Conservation (phyloP, 305 asterid genomes). For the Fraxinus paxiana region DNA sequence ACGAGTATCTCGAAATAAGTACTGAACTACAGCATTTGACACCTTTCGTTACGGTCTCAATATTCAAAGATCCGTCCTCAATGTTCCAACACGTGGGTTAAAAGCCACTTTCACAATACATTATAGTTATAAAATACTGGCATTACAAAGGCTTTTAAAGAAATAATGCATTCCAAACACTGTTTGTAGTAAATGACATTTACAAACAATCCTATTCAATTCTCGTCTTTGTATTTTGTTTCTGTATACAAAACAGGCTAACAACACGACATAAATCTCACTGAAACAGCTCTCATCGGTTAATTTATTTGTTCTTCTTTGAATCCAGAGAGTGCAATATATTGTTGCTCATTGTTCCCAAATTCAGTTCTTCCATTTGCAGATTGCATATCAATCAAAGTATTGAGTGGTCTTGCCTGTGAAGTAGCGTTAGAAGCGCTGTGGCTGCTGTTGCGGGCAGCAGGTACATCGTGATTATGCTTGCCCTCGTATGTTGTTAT, state of each 20-base stretch:
- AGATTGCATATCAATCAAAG: conserved; percentile 27
- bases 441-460: conserved; percentile 67
- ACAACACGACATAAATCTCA: conserved; percentile 14
- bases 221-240: conserved; percentile 20
- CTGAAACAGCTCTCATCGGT: background rate
- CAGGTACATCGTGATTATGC: conserved; percentile 82
- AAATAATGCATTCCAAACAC: conserved; percentile 42
- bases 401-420: conserved; percentile 44
- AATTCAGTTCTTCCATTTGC: conserved; percentile 35
- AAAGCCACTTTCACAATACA: conserved; percentile 17
- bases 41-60: background rate
- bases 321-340: conserved; percentile 54
- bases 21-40: background rate
- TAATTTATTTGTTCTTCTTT: conserved; percentile 69
- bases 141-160: conserved; percentile 34
- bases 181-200: conserved; percentile 17
- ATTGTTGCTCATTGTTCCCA: conserved; percentile 46
- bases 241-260: conserved; percentile 17
- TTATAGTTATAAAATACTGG: background rate
- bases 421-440: conserved; percentile 42
- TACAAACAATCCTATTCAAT: conserved; percentile 35
- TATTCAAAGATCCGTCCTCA: background rate
- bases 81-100: background rate
- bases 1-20: background rate
- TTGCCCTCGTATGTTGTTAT: conserved; percentile 87